Percentiles rank a stretch among this genome's conserved stretches.
Evolutionary conservation across 2,329 filamentous ascomycete genomes (phyloP).

Genomic region (Lachnellula arida): DNA sequence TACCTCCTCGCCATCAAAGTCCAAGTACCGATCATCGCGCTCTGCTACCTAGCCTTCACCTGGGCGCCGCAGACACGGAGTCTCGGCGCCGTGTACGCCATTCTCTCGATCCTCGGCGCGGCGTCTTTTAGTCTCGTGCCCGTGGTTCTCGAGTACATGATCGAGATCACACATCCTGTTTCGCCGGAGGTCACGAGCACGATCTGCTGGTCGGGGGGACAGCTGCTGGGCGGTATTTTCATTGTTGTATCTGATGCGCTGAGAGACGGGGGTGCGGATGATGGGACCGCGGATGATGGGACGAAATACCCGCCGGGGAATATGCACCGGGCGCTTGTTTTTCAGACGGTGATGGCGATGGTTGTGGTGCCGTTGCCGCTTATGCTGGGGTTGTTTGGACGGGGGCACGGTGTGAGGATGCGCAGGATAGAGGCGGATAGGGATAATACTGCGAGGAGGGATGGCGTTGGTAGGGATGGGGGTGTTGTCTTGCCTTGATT

Average conservation of each 20-base stretch:
- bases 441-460: neutral
- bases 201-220: slow-evolving; percentile 80
- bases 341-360: slow-evolving; percentile 68
- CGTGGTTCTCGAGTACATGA: slow-evolving; percentile 78
- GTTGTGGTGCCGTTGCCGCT: slow-evolving; percentile 63
- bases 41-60: slow-evolving; percentile 72
- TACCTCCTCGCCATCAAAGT: slow-evolving; percentile 71
- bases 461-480: neutral
- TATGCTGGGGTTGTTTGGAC: slow-evolving; percentile 65
- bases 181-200: slow-evolving; percentile 81
- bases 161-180: slow-evolving; percentile 82
- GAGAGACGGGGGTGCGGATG: slow-evolving; percentile 38
- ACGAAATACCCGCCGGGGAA: slow-evolving; percentile 53
- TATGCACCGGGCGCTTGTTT: slow-evolving; percentile 72
- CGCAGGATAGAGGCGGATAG: slow-evolving; percentile 41
- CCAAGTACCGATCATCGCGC: slow-evolving; percentile 67
- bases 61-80: slow-evolving; percentile 63
- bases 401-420: slow-evolving; percentile 46
- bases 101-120: slow-evolving; percentile 74
- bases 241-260: slow-evolving; percentile 79
- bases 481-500: slow-evolving; percentile 1
- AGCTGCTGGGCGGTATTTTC: slow-evolving; percentile 79
- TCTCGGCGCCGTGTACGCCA: slow-evolving; percentile 66
- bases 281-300: slow-evolving; percentile 39
- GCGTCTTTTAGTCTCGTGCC: slow-evolving; percentile 77